These are phyloP conservation scores for Jackrogersella minutella DNA, from an alignment of 495 filamentous ascomycete genomes.

Conservation along the genomic window DNA sequence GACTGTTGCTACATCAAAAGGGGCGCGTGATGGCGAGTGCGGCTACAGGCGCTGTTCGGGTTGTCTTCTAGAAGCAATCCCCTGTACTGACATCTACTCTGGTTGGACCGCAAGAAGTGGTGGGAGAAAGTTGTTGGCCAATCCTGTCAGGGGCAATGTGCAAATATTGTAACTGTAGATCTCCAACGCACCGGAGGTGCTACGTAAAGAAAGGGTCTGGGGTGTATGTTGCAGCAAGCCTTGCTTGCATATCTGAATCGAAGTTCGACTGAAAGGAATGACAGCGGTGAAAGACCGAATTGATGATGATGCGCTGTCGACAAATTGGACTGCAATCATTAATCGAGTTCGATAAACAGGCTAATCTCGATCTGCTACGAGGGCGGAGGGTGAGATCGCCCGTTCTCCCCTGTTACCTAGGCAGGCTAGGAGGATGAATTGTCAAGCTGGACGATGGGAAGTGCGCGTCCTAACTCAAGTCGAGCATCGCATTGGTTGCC, in stretches of 20 bases:
- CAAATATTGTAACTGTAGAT: slow-evolving; percentile 39
- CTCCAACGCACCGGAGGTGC: slow-evolving; percentile 31
- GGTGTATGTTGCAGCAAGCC: slow-evolving; percentile 36
- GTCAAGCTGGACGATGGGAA: slow-evolving; percentile 25
- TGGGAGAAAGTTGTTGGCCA: slow-evolving; percentile 32
- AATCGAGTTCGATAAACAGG: slow-evolving; percentile 31
- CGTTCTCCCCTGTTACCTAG: too few species aligned
- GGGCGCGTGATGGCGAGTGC: slow-evolving; percentile 38
- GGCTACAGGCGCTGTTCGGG: slow-evolving; percentile 29
- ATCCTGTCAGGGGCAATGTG: slow-evolving; percentile 39
- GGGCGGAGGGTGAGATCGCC: slow-evolving; percentile 25
- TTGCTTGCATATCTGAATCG: slow-evolving; percentile 39
- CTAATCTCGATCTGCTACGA: slow-evolving; percentile 41
- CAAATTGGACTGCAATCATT: slow-evolving; percentile 24
- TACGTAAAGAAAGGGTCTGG: slow-evolving; percentile 17
- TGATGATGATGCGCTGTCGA: slow-evolving; percentile 32
- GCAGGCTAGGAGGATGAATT: neutral
- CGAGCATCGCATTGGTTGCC: slow-evolving; percentile 3
- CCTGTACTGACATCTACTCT: slow-evolving; percentile 6
- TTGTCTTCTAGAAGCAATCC: slow-evolving; percentile 40
- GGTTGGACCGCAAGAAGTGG: slow-evolving; percentile 26
- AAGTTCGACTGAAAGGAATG: slow-evolving; percentile 9
- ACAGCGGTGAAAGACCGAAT: slow-evolving; percentile 28
- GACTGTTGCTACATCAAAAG: slow-evolving; percentile 29
- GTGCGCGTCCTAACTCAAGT: slow-evolving; percentile 3